These are phyloP conservation scores for Nicotiana tomentosiformis DNA, from an alignment of 257 asterid species.

Conservation along the genomic window DNA sequence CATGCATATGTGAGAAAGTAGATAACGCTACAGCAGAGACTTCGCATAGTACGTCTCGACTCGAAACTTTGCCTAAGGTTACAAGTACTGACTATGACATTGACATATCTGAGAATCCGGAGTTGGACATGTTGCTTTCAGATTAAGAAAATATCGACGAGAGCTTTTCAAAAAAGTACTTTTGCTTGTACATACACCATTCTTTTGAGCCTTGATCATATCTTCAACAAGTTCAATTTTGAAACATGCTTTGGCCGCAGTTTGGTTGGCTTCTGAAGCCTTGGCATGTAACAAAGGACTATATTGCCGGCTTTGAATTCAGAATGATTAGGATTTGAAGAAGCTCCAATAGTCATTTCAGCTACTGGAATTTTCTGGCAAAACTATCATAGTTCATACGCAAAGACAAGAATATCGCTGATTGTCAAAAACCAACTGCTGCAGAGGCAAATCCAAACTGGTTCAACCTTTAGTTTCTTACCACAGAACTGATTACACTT, in stretches of 20 bases:
- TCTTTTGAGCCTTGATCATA: background rate
- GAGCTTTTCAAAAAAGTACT: background rate
- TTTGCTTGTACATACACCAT: background rate
- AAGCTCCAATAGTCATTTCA: background rate
- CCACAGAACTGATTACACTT: too few relatives aligned
- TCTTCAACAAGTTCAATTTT: background rate
- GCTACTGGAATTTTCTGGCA: too few relatives aligned
- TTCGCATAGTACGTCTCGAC: background rate
- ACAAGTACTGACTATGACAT: constrained; percentile 50
- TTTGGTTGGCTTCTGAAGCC: background rate
- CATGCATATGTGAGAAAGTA: constrained; percentile 80
- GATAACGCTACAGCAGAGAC: constrained; percentile 24
- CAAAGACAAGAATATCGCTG: too few relatives aligned
- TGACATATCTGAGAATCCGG: constrained; percentile 53
- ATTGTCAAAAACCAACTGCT: too few relatives aligned
- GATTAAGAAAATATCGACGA: constrained; percentile 32
- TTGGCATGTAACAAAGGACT: background rate
- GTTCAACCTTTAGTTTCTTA: too few relatives aligned
- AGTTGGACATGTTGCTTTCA: constrained; percentile 73
- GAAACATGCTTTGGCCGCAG: background rate
- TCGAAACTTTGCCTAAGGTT: constrained; percentile 25
- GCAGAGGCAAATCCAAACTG: too few relatives aligned
- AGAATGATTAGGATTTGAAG: background rate
- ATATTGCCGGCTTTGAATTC: background rate
- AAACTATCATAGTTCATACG: too few relatives aligned